These are phyloP conservation scores for Pleoardoris graminearum DNA, from an alignment of 2,329 filamentous ascomycete species.

Conservation along the genomic window DNA sequence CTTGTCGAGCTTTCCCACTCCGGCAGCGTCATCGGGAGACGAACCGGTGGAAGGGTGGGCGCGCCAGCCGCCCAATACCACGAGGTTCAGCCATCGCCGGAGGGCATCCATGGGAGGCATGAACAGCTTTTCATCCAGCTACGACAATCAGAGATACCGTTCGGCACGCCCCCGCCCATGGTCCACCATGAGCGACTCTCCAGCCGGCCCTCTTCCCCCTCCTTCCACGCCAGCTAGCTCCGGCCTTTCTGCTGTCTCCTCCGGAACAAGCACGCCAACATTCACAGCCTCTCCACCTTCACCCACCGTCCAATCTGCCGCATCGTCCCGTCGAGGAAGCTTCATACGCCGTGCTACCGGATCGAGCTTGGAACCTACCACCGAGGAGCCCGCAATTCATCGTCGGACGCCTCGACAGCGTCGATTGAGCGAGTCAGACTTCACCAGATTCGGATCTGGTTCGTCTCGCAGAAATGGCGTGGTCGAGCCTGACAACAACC, in stretches of 20 bases:
- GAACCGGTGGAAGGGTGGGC: slow-evolving; percentile 56
- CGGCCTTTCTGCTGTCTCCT: slow-evolving; percentile 58
- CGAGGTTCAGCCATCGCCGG: slow-evolving; percentile 58
- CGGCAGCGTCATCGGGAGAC: slow-evolving; percentile 51
- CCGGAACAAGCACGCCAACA: slow-evolving; percentile 52
- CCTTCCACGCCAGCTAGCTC: slow-evolving; percentile 66
- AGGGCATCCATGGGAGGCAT: slow-evolving; percentile 59
- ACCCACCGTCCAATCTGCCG: slow-evolving; percentile 40
- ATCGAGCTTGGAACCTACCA: slow-evolving; percentile 49
- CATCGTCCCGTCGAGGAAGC: slow-evolving; percentile 46
- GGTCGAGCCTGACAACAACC: slow-evolving; percentile 60
- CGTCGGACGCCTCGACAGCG: slow-evolving; percentile 55
- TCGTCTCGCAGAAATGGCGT: slow-evolving; percentile 66
- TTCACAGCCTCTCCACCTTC: slow-evolving; percentile 37
- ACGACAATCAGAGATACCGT: slow-evolving; percentile 58
- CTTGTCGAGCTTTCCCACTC: slow-evolving; percentile 53
- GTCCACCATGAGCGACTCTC: slow-evolving; percentile 57
- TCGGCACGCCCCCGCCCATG: slow-evolving; percentile 47
- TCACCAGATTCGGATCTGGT: slow-evolving; percentile 64
- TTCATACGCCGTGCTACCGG: slow-evolving; percentile 46
- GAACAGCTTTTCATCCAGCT: slow-evolving; percentile 52
- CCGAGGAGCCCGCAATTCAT: slow-evolving; percentile 44
- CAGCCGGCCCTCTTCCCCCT: slow-evolving; percentile 62
- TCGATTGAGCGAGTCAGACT: slow-evolving; percentile 63
- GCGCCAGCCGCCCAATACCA: slow-evolving; percentile 58